A percentile compares a stretch with the other conserved stretches of the same genome.
Evolutionary conservation across 2,329 filamentous ascomycete genomes (phyloP).

Genomic region (Phialophora expanda): DNA sequence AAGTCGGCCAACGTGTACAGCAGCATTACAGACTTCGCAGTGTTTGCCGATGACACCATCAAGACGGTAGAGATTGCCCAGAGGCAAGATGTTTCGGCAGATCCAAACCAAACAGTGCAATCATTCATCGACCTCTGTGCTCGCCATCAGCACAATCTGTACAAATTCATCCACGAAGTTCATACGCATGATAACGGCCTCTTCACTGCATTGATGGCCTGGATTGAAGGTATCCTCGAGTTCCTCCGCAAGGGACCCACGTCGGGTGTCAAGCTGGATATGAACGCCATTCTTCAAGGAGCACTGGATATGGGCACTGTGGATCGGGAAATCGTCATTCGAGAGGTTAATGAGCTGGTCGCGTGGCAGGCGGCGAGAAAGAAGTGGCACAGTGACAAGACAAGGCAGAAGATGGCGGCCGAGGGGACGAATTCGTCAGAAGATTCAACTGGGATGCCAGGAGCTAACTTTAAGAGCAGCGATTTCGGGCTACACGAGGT

Average conservation of each 20-base stretch:
- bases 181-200: slow-evolving; percentile 96
- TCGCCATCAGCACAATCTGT: slow-evolving; percentile 94
- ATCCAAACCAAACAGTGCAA: slow-evolving; percentile 97
- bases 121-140: slow-evolving; percentile 96
- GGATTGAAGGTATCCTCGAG: slow-evolving; percentile 93
- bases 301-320: slow-evolving; percentile 70
- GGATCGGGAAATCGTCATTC: slow-evolving; percentile 72
- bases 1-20: slow-evolving; percentile 98
- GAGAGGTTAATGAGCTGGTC: slow-evolving; percentile 84
- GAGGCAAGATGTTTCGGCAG: slow-evolving; percentile 81
- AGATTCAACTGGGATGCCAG: slow-evolving; percentile 59
- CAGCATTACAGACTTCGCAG: slow-evolving; percentile 93
- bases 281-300: slow-evolving; percentile 90
- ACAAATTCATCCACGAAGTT: slow-evolving; percentile 98
- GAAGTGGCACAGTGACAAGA: slow-evolving; percentile 98
- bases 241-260: slow-evolving; percentile 86
- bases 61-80: slow-evolving; percentile 73
- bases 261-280: slow-evolving; percentile 79
- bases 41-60: slow-evolving; percentile 92
- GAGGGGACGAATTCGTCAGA: slow-evolving; percentile 59
- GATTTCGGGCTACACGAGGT: slow-evolving; percentile 91
- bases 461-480: slow-evolving; percentile 69
- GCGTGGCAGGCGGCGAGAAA: slow-evolving; percentile 94
- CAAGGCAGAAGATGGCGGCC: slow-evolving; percentile 96
- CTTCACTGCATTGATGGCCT: slow-evolving; percentile 94